Conservation (phyloP, 176 grass and related monocot species). For the Phoenix roebelenii region DNA sequence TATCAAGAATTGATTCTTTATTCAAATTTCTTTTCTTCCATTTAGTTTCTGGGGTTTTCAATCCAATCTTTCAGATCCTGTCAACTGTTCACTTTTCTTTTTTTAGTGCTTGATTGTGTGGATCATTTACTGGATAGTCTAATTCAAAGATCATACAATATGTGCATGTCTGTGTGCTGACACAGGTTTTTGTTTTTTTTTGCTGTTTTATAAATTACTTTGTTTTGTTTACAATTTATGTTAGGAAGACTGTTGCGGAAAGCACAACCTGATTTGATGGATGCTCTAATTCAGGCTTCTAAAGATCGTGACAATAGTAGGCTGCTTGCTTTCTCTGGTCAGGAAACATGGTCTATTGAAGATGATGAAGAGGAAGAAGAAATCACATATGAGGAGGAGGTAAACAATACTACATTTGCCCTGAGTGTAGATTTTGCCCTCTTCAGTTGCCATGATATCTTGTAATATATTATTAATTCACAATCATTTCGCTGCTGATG, state of each 20-base stretch:
- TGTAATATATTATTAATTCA: too few relatives aligned
- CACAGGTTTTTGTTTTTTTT: too few relatives aligned
- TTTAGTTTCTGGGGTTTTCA: too few relatives aligned
- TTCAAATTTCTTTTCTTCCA: too few relatives aligned
- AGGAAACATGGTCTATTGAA: slow-evolving; percentile 22
- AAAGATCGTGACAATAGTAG: slow-evolving; percentile 66
- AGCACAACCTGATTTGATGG: slow-evolving; percentile 87
- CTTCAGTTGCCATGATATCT: not conserved
- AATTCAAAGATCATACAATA: too few relatives aligned
- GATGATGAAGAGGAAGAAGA: slow-evolving; percentile 36
- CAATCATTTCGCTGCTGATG: slow-evolving; percentile 1
- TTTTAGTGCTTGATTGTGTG: too few relatives aligned
- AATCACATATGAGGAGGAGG: slow-evolving; percentile 39
- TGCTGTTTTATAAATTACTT: not conserved
- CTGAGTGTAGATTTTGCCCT: not conserved
- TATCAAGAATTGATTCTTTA: too few relatives aligned
- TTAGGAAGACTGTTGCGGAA: slow-evolving; percentile 72
- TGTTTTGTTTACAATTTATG: slow-evolving; percentile 15
- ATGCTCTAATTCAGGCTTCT: slow-evolving; percentile 72
- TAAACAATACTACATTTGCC: slow-evolving; percentile 4
- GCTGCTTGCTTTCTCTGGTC: slow-evolving; percentile 34
- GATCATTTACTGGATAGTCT: too few relatives aligned
- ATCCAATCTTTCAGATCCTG: too few relatives aligned
- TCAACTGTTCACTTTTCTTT: too few relatives aligned
- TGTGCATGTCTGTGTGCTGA: too few relatives aligned